Evolutionary conservation across 2,329 filamentous ascomycete genomes (phyloP), one percentile per base, ranked within the genome.

Genomic region (Pleoardoris graminearum): DNA sequence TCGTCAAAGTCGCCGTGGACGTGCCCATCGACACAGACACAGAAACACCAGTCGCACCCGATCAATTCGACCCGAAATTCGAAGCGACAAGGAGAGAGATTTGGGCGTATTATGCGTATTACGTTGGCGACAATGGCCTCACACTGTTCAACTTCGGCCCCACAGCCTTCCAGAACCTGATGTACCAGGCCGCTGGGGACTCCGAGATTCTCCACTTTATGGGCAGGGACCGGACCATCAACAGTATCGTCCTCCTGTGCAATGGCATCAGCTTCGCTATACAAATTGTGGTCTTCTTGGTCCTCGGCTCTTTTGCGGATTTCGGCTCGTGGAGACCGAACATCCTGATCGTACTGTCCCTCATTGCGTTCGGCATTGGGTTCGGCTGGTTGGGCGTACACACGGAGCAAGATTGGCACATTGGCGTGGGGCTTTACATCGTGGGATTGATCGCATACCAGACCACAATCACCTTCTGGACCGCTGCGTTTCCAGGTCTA

Each of bases 351-450:
- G 79, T 78, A 7, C 78, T 85, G 57, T 86, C 84, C 3, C 58
- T 85, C 7, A 62, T 87, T 30, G 83, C 85, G 0, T 89, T 79
- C 67, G 85, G 72, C 29, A 80, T 86, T 55, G 86, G 85, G 1
- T 88, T 88, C 57, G 85, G 79, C 44, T 89, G 85, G 84, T 70
- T 89, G 1, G 85, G 84, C 17, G 84, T 89, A 0, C 83, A 87
- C 53, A 80, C 78, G 0, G 70, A 79, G 14, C 75, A 78, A 3
- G 76, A 85, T 64, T 89, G 86, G 86, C 76, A 80, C 42, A 73
- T 79, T 7, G 86, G 76, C 0, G 78, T 83, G 0, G 85, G 80
- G 0, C 68, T 89, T 14, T 89, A 89, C 66, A 85, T 88, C 50
- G 80, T 87, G 21, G 41, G 41, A 85, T 1, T 68, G 36, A 85